phyloP scores from a whole-genome alignment of 1,284 basidiomycete species.

The Trametes sp. region DNA sequence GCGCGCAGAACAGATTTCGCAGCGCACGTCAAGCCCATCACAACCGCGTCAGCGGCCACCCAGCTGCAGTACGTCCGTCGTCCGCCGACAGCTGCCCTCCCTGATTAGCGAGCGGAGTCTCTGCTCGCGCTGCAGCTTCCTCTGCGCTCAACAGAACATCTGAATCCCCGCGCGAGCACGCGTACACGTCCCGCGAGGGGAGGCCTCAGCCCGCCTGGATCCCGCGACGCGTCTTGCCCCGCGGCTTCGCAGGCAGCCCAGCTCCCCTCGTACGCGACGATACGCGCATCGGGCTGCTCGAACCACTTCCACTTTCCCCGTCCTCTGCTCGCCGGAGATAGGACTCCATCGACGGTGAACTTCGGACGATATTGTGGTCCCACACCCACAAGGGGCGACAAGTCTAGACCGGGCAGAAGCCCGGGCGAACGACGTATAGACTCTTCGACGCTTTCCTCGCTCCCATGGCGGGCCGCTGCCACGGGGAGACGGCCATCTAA shows the following conservation, averaged over 20 bases:
- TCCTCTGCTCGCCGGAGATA: constrained; percentile 14
- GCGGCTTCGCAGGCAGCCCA: constrained; percentile 9
- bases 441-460: constrained; percentile 14
- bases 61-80: constrained; percentile 24
- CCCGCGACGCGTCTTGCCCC: background rate
- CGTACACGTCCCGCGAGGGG: background rate
- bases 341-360: constrained; percentile 1
- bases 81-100: constrained; percentile 4
- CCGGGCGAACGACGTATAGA: constrained; percentile 6
- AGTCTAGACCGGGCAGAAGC: constrained; percentile 16
- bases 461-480: constrained; percentile 21
- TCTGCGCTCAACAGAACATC: constrained; percentile 7
- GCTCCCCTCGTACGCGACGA: constrained; percentile 7
- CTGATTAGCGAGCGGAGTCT: constrained; percentile 31
- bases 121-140: background rate
- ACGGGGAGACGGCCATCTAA: background rate
- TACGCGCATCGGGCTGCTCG: background rate
- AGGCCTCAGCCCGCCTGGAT: constrained; percentile 12
- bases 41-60: constrained; percentile 15
- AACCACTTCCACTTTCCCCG: background rate
- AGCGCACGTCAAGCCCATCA: constrained; percentile 19
- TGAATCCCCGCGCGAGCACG: background rate
- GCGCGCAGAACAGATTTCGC: constrained; percentile 12
- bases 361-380: constrained; percentile 1
- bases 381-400: constrained; percentile 11